Percentiles rank a stretch among this genome's conserved stretches.
These are phyloP conservation scores for Sphagnum fallax DNA, from an alignment of 228 moss, liverwort and hornwort species.

Conservation along the genomic window DNA sequence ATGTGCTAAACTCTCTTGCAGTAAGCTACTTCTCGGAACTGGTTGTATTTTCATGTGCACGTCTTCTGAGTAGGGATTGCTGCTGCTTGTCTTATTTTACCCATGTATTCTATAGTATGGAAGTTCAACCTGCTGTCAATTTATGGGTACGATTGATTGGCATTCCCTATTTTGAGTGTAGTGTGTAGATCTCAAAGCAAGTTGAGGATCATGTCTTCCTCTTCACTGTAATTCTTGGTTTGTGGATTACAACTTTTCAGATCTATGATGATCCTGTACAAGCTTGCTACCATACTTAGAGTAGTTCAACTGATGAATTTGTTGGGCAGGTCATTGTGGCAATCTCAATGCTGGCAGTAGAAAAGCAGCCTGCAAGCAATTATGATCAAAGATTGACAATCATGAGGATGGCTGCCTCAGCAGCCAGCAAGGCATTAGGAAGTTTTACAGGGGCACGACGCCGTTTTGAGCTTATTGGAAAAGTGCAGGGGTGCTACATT, in stretches of 20 bases:
- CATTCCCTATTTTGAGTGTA: too few species aligned
- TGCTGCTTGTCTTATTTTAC: too few species aligned
- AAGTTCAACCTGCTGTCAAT: too few species aligned
- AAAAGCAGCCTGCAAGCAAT: slow-evolving; percentile 17
- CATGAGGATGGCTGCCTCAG: slow-evolving; percentile 56
- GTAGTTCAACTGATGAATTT: slow-evolving; percentile 10
- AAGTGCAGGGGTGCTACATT: slow-evolving; percentile 61
- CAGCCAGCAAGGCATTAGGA: slow-evolving; percentile 52
- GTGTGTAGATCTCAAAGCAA: background rate
- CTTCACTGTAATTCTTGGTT: background rate
- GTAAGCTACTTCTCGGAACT: slow-evolving; percentile 21
- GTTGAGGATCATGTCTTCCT: background rate
- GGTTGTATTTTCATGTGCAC: background rate
- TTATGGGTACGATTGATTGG: too few species aligned
- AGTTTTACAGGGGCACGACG: slow-evolving; percentile 51
- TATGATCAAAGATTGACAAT: slow-evolving; percentile 19
- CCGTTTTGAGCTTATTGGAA: slow-evolving; percentile 84
- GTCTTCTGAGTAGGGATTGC: too few species aligned
- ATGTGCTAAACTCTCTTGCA: slow-evolving; percentile 97
- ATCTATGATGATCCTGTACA: background rate
- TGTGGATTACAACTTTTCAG: background rate
- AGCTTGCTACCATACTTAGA: background rate
- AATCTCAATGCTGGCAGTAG: slow-evolving; percentile 52
- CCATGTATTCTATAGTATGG: too few species aligned
- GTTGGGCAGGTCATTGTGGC: slow-evolving; percentile 82